Percentiles rank a stretch among this genome's conserved stretches.
These are phyloP conservation scores for Solanum hybrid DNA, from an alignment of 305 asterid genomes.

Conservation along the genomic window DNA sequence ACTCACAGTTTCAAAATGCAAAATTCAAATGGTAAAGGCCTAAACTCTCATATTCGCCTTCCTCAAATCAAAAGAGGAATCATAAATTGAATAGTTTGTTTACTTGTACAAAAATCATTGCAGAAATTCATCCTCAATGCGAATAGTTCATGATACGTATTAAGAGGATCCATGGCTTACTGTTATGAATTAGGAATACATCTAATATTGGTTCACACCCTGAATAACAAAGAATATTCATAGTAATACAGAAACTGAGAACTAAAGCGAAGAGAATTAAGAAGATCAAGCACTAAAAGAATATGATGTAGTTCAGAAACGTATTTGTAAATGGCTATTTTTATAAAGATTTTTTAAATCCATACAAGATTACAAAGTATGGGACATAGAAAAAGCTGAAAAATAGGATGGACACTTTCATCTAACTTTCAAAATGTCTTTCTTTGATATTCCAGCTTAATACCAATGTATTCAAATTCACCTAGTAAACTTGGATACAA, in stretches of 20 bases:
- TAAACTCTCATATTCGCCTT: background rate
- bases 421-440: background rate
- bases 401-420: background rate
- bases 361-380: background rate
- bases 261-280: background rate
- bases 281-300: background rate
- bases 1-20: background rate
- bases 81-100: background rate
- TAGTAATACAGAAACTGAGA: background rate
- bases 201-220: conserved; percentile 92
- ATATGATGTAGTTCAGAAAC: background rate
- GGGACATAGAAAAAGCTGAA: background rate
- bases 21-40: background rate
- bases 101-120: background rate
- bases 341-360: no score
- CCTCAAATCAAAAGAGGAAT: background rate
- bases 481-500: background rate
- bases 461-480: background rate
- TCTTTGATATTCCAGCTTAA: background rate
- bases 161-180: conserved; percentile 22
- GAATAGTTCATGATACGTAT: background rate
- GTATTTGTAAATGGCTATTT: background rate
- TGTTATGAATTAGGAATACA: conserved; percentile 87
- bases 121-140: background rate
- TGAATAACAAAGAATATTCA: conserved; percentile 14